Conservation (phyloP, 176 grass and related monocot genomes). For the Secale cereale region DNA sequence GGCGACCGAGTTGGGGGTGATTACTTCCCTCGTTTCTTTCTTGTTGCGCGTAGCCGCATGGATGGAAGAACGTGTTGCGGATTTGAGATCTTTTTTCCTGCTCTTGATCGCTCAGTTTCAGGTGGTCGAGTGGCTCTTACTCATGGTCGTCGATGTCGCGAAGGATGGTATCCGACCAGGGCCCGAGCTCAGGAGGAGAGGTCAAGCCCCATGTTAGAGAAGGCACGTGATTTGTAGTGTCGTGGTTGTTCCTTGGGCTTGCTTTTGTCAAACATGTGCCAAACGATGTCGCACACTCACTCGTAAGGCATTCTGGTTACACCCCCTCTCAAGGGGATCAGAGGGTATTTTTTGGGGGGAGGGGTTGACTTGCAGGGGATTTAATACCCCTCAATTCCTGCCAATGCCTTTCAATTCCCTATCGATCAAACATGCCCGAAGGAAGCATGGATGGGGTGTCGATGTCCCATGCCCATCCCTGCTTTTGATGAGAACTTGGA, state of each 20-base stretch:
- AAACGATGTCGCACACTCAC: constrained; percentile 1
- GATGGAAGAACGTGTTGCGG: background rate
- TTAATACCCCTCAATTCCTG: too few species aligned
- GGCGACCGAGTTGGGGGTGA: background rate
- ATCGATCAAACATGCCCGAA: too few species aligned
- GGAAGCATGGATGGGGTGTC: too few species aligned
- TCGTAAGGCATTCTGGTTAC: too few species aligned
- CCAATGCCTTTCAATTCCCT: too few species aligned
- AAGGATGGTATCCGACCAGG: constrained; percentile 46
- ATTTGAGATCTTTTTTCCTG: constrained; percentile 3
- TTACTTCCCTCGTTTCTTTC: constrained; percentile 15
- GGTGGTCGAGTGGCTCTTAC: background rate
- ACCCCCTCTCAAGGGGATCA: too few species aligned
- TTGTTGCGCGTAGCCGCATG: too few species aligned
- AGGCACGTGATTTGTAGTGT: constrained; percentile 50
- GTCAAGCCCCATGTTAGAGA: constrained; percentile 16
- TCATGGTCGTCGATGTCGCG: constrained; percentile 38
- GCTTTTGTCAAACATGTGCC: constrained; percentile 40
- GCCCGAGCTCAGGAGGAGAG: constrained; percentile 17
- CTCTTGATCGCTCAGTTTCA: constrained; percentile 12
- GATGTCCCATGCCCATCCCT: too few species aligned
- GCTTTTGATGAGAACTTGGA: too few species aligned
- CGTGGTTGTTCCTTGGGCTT: constrained; percentile 61
- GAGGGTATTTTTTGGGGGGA: too few species aligned
- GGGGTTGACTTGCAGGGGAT: too few species aligned